Base-by-base conservation (phyloP, 176 grass and related monocot species). In the Oryza glumipatula region DNA sequence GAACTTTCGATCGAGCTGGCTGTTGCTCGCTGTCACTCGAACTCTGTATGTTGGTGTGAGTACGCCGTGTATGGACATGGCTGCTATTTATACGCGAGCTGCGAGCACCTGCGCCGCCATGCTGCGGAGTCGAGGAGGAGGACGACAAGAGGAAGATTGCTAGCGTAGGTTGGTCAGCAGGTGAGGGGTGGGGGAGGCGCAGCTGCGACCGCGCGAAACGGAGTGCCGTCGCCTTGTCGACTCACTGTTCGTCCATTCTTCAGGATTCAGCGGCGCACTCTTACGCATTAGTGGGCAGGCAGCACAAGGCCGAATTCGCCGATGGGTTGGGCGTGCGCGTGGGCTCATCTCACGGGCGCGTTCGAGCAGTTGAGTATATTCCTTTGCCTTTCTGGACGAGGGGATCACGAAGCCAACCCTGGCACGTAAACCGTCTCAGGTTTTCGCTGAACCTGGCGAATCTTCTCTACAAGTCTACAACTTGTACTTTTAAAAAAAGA, bases 61-160 rank as follows among this genome's bases (percentile, higher is more conserved):
- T 6, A n/a, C n/a, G n/a, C n/a, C 2, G 3, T 35, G 28, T 72
- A 7, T 21, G 66, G 65, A 22, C 2, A 1, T 3, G 35, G 63
- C 11, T 35, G 1, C 5, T 82, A 78, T 83, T 83, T 88, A 78
- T 83, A n/a, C n/a, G n/a, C n/a, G n/a, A n/a, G n/a, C n/a, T n/a
- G n/a, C n/a, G n/a, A n/a, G n/a, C n/a, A n/a, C n/a, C n/a, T n/a
- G n/a, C 8, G 47, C 9, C 2, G 45, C 64, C 26, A 67, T 4
- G 48, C n/a, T 5, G 2, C 1, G 51, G 1, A 54, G n/a, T n/a
- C n/a, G n/a, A n/a, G 21, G 58, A 63, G 9, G 58, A 63, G 8
- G n/a, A 63, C 8, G 4, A 63, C 58, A 23, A 63, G 58, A 63
- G 58, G 21, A 22, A 63, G 21, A 63, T n/a, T 0, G 9, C 21